Base-by-base conservation (phyloP, 1,284 basidiomycete genomes). In the Microbotryomycetes sp. region DNA sequence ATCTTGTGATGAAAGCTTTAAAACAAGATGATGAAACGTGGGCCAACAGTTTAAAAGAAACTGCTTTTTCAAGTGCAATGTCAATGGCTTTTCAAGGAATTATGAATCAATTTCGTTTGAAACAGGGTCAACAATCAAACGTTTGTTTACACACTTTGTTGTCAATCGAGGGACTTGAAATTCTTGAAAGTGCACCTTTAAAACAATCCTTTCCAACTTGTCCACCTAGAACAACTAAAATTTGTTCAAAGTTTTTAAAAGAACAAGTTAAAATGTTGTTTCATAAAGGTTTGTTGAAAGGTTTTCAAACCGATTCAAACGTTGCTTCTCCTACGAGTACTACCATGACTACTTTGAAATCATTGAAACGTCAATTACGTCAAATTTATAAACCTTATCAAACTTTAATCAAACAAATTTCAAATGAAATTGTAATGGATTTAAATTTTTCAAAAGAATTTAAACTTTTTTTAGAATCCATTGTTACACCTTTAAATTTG, bases 11-110 rank as follows among this genome's bases (percentile, higher is more conserved):
- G 36, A 58, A 54, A 16, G 66, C 66, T 5, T 53, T 68, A 4
- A 60, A 65, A 12, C 61, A 60, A 7, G 66, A 68, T 19, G 55
- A 66, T 31, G 64, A 61, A 26, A 64, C 64, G 9, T 70, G 62
- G 66, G 59, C 68, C 32, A 65, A 58, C 14, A 60, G 56, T 7
- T 49, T 70, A 32, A 48, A 59, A 3, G 54, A 51, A 29, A 31
- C 47, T 23, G 66, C 59, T 14, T 66, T 66, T 58, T 64, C 59
- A 22, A 55, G 55, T 15, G 58, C 57, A 2, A 52, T 70, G 22
- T 60, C 56, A 42, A 70, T 70, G 69, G 64, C 59, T 15, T 70
- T 62, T 49, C 65, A 70, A 48, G 66, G 66, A 0, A 63, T 68
- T 19, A 45, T 66, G 6, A 53, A 54, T 2, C 66, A 68, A 59